These are phyloP conservation scores for Chytriomyces sp. DNA, from an alignment of 192 early-diverging fungal genomes.

Conservation along the genomic window DNA sequence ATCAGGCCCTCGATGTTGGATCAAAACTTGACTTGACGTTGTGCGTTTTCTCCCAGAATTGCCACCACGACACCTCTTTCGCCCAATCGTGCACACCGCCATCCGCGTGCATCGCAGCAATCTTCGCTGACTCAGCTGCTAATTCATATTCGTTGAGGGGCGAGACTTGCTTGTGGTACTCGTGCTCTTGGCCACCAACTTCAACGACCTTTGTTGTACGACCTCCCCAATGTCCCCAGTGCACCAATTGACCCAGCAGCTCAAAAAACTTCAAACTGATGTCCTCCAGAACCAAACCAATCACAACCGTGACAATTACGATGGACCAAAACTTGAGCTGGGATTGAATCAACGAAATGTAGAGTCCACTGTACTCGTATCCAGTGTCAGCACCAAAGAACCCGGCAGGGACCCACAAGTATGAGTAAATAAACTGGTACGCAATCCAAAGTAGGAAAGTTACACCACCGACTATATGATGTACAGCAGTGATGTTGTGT, in stretches of 20 bases:
- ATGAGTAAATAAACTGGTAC: slow-evolving; percentile 10
- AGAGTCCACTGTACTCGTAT: slow-evolving; percentile 17
- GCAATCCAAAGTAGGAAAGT: not conserved
- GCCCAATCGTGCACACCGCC: slow-evolving; percentile 20
- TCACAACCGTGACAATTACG: not conserved
- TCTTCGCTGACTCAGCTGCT: not conserved
- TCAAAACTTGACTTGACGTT: not conserved
- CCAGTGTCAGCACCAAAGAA: slow-evolving; percentile 13
- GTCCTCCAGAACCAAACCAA: slow-evolving; percentile 4
- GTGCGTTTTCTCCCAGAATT: slow-evolving; percentile 21
- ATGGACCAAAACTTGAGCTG: slow-evolving; percentile 14
- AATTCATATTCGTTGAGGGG: slow-evolving; percentile 2
- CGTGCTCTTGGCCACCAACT: not conserved
- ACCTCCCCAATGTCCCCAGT: not conserved
- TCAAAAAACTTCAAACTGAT: slow-evolving; percentile 8
- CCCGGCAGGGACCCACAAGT: not conserved
- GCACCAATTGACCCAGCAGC: not conserved
- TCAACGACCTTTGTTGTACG: not conserved
- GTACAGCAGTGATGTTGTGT: not conserved
- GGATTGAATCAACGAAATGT: not conserved
- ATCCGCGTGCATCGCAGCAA: slow-evolving; percentile 10
- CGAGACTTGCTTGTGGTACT: not conserved
- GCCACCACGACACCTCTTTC: slow-evolving; percentile 27
- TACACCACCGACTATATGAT: not conserved
- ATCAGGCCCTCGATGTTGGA: not conserved